Percentiles rank a stretch among this genome's conserved stretches.
Conservation (phyloP, 1,284 basidiomycete species). For the Peniophora sp. region DNA sequence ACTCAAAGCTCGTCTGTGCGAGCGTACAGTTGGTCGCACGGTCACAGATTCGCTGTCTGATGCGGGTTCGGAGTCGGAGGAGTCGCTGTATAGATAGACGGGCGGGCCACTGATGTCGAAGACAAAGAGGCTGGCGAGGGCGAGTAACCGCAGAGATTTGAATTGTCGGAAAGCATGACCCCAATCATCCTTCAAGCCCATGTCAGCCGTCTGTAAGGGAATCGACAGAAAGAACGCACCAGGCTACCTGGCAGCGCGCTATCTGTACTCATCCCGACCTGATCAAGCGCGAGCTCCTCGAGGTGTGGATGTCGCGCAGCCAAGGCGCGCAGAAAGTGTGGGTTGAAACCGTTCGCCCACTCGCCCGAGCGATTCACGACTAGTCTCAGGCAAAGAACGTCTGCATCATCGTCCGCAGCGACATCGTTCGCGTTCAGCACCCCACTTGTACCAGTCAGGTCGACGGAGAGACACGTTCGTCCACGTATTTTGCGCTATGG, state of each 20-base stretch:
- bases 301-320: slow-evolving; percentile 17
- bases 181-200: slow-evolving; percentile 7
- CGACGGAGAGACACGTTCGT: no score
- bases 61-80: slow-evolving; percentile 4
- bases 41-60: background rate
- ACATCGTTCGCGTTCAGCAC: no score
- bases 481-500: no score
- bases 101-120: slow-evolving; percentile 5
- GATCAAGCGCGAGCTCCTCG: slow-evolving; percentile 12
- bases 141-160: slow-evolving; percentile 8
- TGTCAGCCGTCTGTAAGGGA: background rate
- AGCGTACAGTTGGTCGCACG: background rate
- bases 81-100: background rate
- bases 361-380: slow-evolving; percentile 8
- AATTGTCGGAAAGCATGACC: slow-evolving; percentile 9
- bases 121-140: slow-evolving; percentile 10
- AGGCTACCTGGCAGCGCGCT: slow-evolving; percentile 7
- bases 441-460: no score
- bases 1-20: background rate
- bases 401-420: no score
- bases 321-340: slow-evolving; percentile 6
- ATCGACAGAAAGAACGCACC: slow-evolving; percentile 4
- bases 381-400: background rate
- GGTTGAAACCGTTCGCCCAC: slow-evolving; percentile 9
- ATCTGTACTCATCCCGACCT: slow-evolving; percentile 6